phyloP scores from a whole-genome alignment of 768 basidiomycete species.

The Leccinum truebloodii region DNA sequence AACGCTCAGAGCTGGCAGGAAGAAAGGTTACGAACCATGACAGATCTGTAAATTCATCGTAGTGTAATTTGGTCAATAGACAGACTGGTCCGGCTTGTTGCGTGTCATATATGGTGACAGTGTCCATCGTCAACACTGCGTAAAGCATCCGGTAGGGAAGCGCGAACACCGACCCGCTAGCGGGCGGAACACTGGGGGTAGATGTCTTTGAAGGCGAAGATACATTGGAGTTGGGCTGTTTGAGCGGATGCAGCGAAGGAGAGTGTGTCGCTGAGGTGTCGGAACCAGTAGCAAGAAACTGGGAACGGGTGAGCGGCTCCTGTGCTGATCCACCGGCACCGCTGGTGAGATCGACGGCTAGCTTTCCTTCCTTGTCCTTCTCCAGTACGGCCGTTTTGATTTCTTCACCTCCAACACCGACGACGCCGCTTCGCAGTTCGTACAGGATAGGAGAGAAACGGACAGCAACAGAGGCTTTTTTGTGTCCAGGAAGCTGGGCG shows the following conservation, averaged over 20 bases:
- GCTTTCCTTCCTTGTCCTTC: slow-evolving; percentile 57
- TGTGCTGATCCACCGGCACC: slow-evolving; percentile 10
- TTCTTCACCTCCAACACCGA: slow-evolving; percentile 38
- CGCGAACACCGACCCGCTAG: slow-evolving; percentile 73
- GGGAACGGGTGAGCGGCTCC: slow-evolving; percentile 12
- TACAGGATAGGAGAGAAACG: slow-evolving; percentile 92
- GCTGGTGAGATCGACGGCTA: slow-evolving; percentile 64
- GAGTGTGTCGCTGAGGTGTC: slow-evolving; percentile 11
- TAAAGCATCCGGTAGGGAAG: slow-evolving; percentile 94
- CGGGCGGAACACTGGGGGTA: slow-evolving; percentile 40
- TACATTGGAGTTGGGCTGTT: slow-evolving; percentile 12
- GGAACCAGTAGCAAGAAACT: slow-evolving; percentile 6
- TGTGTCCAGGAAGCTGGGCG: slow-evolving; percentile 94
- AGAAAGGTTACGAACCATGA: slow-evolving; percentile 67
- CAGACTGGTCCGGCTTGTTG: slow-evolving; percentile 93
- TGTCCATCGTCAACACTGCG: slow-evolving; percentile 96
- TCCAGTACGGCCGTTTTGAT: slow-evolving; percentile 65
- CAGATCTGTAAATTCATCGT: slow-evolving; percentile 97
- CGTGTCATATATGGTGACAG: slow-evolving; percentile 93
- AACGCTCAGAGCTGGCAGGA: not conserved
- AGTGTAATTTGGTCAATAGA: slow-evolving; percentile 91
- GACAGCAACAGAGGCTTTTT: slow-evolving; percentile 93
- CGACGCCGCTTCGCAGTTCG: slow-evolving; percentile 72
- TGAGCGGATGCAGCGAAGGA: slow-evolving; percentile 17
- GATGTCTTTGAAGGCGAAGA: slow-evolving; percentile 25